Conservation (phyloP, 140 eudicot genomes). For the Cichorium intybus region DNA sequence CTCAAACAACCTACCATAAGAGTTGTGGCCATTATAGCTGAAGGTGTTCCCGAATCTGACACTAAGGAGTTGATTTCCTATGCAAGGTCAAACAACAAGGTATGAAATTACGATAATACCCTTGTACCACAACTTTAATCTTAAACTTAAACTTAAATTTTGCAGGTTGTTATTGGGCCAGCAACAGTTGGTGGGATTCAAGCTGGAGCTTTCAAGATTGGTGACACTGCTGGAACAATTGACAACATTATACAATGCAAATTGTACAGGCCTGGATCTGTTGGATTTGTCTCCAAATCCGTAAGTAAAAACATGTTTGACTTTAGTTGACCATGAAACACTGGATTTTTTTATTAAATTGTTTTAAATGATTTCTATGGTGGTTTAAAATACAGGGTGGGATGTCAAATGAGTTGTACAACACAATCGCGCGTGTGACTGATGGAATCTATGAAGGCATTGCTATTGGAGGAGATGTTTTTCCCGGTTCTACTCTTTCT, state of each 20-base stretch:
- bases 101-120: conserved; percentile 16
- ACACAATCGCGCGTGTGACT: conserved; percentile 92
- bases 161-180: conserved; percentile 94
- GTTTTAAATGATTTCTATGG: conserved; percentile 1
- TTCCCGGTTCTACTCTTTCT: too few species aligned
- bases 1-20: conserved; percentile 98
- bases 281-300: conserved; percentile 98
- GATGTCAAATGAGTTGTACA: conserved; percentile 95
- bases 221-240: conserved; percentile 98
- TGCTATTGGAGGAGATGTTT: too few species aligned
- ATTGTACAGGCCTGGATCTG: conserved; percentile 98
- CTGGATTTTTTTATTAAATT: not conserved
- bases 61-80: conserved; percentile 90
- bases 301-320: conserved; percentile 47
- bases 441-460: conserved; percentile 99
- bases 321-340: not conserved
- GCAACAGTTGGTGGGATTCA: conserved; percentile 99
- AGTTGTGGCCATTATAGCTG: conserved; percentile 98
- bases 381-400: conserved; percentile 72
- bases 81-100: conserved; percentile 97
- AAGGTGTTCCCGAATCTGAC: conserved; percentile 98
- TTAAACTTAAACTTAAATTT: conserved; percentile 20
- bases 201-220: conserved; percentile 99
- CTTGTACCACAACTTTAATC: not conserved
- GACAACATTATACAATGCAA: conserved; percentile 96